A percentile compares a stretch with the other conserved stretches of the same genome.
phyloP scores from a whole-genome alignment of 495 filamentous ascomycete species.

The Podospora pseudopauciseta region DNA sequence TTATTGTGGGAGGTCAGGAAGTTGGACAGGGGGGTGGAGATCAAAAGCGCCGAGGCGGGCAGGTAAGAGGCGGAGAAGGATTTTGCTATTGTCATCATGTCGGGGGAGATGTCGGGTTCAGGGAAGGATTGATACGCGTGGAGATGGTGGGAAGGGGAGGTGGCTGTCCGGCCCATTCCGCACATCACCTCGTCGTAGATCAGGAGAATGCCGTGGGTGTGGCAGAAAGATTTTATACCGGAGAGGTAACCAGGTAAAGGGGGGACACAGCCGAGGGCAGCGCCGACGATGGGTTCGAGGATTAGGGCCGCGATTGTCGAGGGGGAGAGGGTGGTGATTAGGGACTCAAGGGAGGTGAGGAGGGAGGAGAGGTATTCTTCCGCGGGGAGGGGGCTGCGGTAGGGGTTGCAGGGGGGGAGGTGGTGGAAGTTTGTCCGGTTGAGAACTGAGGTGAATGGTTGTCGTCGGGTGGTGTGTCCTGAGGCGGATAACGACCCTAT shows the following conservation, averaged over 20 bases:
- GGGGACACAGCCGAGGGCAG: constrained; percentile 60
- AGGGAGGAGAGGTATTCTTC: constrained; percentile 9
- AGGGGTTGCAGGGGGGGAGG: constrained; percentile 59
- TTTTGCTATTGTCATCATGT: constrained; percentile 65
- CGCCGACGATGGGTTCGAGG: constrained; percentile 60
- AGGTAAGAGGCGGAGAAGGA: constrained; percentile 55
- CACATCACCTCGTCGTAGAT: constrained; percentile 78
- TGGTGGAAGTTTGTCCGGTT: constrained; percentile 45
- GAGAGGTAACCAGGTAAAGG: constrained; percentile 59
- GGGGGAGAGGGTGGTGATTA: constrained; percentile 62
- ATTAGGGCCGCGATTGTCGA: constrained; percentile 66
- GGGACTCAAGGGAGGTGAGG: constrained; percentile 47
- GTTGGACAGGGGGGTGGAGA: constrained; percentile 13
- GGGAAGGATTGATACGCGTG: background rate
- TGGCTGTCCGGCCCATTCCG: constrained; percentile 52
- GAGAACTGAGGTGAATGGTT: constrained; percentile 58
- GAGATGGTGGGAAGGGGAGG: background rate
- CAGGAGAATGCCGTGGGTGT: constrained; percentile 62
- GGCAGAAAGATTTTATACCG: constrained; percentile 60
- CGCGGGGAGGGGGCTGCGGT: constrained; percentile 35
- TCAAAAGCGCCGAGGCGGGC: constrained; percentile 25
- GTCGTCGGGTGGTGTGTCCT: constrained; percentile 54
- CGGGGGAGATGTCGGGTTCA: constrained; percentile 46
- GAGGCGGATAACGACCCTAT: constrained; percentile 58
- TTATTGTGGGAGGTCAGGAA: constrained; percentile 59